These are phyloP conservation scores for Termitomyces sp. DNA, from an alignment of 768 basidiomycete genomes.

Conservation along the genomic window DNA sequence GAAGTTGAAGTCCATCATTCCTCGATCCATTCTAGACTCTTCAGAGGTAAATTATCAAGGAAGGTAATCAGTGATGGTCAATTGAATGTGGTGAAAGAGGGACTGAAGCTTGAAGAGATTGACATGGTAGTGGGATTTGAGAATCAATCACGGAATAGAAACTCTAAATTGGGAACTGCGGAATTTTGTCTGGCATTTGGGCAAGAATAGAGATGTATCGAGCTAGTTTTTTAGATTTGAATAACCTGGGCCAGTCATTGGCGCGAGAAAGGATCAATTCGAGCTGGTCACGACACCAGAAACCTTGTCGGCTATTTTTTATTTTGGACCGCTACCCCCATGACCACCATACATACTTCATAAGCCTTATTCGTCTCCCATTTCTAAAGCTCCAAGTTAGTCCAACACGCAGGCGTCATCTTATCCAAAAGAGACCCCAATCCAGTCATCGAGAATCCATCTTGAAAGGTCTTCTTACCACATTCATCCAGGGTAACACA, in stretches of 20 bases:
- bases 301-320: background rate
- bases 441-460: too few relatives aligned
- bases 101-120: background rate
- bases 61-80: background rate
- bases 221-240: too few relatives aligned
- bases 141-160: too few relatives aligned
- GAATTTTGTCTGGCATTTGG: too few relatives aligned
- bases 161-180: too few relatives aligned
- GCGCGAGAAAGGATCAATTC: too few relatives aligned
- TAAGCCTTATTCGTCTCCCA: background rate
- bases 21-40: background rate
- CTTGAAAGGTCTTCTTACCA: background rate
- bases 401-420: background rate
- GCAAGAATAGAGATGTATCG: too few relatives aligned
- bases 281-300: background rate
- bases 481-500: background rate
- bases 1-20: background rate
- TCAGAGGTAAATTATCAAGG: background rate
- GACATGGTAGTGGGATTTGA: too few relatives aligned
- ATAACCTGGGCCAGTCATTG: too few relatives aligned
- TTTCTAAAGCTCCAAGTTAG: background rate
- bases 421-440: background rate
- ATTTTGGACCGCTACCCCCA: background rate
- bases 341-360: background rate
- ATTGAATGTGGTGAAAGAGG: background rate